A percentile compares a stretch with the other conserved stretches of the same genome.
Conservation (phyloP, 1,284 basidiomycete species). For the Apiotrichum laibachii region DNA sequence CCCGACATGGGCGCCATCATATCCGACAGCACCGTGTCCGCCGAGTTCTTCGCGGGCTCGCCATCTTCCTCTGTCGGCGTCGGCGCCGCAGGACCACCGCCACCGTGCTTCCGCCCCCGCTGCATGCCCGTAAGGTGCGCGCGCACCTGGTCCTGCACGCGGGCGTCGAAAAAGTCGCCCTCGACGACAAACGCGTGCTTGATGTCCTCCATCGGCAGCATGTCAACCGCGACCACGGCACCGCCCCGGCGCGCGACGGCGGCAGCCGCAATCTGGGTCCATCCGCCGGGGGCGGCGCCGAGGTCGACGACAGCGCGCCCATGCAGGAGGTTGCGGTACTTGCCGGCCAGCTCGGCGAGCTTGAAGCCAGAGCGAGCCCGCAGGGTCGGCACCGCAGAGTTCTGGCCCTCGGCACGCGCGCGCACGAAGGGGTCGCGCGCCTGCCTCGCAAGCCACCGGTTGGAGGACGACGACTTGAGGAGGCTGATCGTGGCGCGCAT, state of each 20-base stretch:
- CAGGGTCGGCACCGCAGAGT: conserved; percentile 51
- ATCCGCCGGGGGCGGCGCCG: conserved; percentile 82
- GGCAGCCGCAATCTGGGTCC: conserved; percentile 71
- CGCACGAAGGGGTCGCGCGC: conserved; percentile 46
- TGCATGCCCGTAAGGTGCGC: conserved; percentile 3
- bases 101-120: too few relatives aligned
- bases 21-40: conserved; percentile 51
- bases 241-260: conserved; percentile 28
- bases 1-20: conserved; percentile 54
- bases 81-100: neutral
- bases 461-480: conserved; percentile 41
- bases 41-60: conserved; percentile 9
- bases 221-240: conserved; percentile 69
- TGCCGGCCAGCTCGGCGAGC: conserved; percentile 52
- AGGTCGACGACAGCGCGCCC: conserved; percentile 68
- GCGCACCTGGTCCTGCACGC: conserved; percentile 56
- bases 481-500: conserved; percentile 22
- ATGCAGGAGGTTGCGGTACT: conserved; percentile 55
- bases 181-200: conserved; percentile 66
- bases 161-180: conserved; percentile 68
- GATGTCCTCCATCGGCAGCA: conserved; percentile 66
- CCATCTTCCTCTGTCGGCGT: neutral
- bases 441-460: conserved; percentile 49
- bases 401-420: conserved; percentile 14
- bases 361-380: conserved; percentile 83